Percentiles rank a stretch among this genome's conserved stretches.
phyloP scores from a whole-genome alignment of 805 yeast species.

The Metschnikowia henanensis region DNA sequence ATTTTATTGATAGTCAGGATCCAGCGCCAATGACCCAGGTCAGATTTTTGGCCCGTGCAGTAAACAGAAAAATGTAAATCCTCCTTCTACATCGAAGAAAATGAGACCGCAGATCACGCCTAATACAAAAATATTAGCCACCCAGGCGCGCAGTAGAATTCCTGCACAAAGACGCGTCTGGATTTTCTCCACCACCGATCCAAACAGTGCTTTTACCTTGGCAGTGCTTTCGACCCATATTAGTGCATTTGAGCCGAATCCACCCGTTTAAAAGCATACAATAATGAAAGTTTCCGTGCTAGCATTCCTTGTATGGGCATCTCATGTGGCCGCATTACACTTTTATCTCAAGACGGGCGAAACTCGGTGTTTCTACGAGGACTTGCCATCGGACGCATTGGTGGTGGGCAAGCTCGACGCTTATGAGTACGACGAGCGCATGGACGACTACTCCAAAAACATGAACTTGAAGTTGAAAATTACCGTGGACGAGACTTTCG shows the following conservation, averaged over 20 bases:
- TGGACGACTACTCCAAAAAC: conserved; percentile 50
- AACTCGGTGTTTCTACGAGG: conserved; percentile 81
- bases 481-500: conserved; percentile 55
- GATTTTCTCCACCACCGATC: neutral
- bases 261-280: no score
- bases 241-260: no score
- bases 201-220: neutral
- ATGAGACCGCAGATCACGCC: no score
- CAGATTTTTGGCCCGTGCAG: no score
- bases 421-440: conserved; percentile 52
- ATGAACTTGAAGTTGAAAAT: conserved; percentile 60
- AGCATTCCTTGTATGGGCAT: conserved; percentile 10
- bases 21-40: no score
- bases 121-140: no score
- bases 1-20: no score
- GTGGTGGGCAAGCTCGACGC: conserved; percentile 77
- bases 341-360: conserved; percentile 78
- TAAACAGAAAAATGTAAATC: no score
- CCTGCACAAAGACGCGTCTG: neutral
- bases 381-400: conserved; percentile 72
- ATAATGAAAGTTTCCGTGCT: conserved; percentile 5
- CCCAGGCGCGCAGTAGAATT: no score
- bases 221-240: neutral
- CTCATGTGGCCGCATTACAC: conserved; percentile 53
- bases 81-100: no score